phyloP scores from a whole-genome alignment of 1,139 yeast species.

The Zhuliangozyma parablackwelliae region DNA sequence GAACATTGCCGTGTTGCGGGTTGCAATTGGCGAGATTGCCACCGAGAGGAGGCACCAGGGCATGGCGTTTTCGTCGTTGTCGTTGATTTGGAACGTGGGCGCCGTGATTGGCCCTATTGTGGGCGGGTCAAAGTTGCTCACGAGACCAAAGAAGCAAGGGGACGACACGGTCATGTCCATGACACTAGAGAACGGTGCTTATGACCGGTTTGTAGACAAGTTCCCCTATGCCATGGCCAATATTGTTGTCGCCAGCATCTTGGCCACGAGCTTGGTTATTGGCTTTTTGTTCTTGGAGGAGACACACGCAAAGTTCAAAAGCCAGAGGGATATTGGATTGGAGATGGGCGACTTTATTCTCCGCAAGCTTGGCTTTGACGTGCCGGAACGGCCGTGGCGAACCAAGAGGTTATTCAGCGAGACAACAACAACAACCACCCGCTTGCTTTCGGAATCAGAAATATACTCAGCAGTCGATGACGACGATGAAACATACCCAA shows the following conservation, averaged over 20 bases:
- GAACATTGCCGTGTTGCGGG: slow-evolving; percentile 33
- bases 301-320: slow-evolving; percentile 43
- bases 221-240: slow-evolving; percentile 62
- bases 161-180: not conserved
- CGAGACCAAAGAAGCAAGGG: slow-evolving; percentile 20
- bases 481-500: slow-evolving; percentile 1
- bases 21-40: slow-evolving; percentile 35
- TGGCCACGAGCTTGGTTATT: slow-evolving; percentile 33
- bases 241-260: slow-evolving; percentile 44
- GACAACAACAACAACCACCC: not conserved
- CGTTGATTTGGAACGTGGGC: slow-evolving; percentile 35
- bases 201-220: slow-evolving; percentile 27
- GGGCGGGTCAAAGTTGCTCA: slow-evolving; percentile 43
- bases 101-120: slow-evolving; percentile 52
- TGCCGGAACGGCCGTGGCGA: slow-evolving; percentile 33
- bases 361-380: slow-evolving; percentile 25
- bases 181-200: slow-evolving; percentile 5
- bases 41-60: slow-evolving; percentile 35
- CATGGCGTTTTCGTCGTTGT: slow-evolving; percentile 32
- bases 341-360: slow-evolving; percentile 48
- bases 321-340: slow-evolving; percentile 46
- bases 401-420: not conserved
- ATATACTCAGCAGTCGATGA: not conserved
- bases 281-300: slow-evolving; percentile 59
- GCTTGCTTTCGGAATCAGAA: not conserved